Conservation (phyloP, 2,329 filamentous ascomycete species). For the Emergomyces orientalis region DNA sequence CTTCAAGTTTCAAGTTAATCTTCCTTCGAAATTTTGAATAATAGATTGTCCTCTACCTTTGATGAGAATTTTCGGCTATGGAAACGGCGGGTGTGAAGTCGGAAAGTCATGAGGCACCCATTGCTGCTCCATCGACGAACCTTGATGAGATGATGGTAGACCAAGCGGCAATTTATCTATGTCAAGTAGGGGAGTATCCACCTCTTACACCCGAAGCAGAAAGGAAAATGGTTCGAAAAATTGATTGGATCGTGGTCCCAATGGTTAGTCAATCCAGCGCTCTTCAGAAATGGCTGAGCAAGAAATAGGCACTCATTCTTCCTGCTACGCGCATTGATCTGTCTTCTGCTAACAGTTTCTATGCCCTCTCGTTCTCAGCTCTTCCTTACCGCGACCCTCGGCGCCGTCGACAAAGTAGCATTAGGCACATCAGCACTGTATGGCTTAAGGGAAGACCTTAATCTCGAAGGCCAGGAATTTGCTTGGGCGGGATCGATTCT, state of each 20-base stretch:
- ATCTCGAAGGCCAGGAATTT: slow-evolving; percentile 43
- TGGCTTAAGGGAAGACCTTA: slow-evolving; percentile 42
- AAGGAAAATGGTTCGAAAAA: slow-evolving; percentile 39
- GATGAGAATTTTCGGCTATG: not conserved
- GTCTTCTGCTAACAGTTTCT: not conserved
- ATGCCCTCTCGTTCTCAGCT: slow-evolving; percentile 12
- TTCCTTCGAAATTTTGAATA: not conserved
- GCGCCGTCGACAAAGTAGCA: slow-evolving; percentile 25
- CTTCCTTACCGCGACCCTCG: slow-evolving; percentile 22
- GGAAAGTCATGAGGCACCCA: not conserved
- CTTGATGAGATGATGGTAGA: slow-evolving; percentile 14
- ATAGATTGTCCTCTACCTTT: not conserved
- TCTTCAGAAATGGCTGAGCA: not conserved
- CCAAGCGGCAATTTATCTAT: slow-evolving; percentile 22
- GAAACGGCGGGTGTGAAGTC: too few species aligned
- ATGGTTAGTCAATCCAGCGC: slow-evolving; percentile 32
- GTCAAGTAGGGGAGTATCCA: slow-evolving; percentile 15
- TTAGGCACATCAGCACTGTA: slow-evolving; percentile 43
- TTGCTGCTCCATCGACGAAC: not conserved
- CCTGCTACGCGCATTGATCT: not conserved
- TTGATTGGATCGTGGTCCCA: slow-evolving; percentile 49
- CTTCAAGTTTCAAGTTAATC: not conserved
- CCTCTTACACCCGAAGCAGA: slow-evolving; percentile 21
- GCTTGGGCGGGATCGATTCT: slow-evolving; percentile 38
- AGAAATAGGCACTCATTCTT: not conserved